Evolutionary conservation across 345 rosid species (phyloP), one percentile per base, ranked within the genome.

Genomic region (Acer campestre): DNA sequence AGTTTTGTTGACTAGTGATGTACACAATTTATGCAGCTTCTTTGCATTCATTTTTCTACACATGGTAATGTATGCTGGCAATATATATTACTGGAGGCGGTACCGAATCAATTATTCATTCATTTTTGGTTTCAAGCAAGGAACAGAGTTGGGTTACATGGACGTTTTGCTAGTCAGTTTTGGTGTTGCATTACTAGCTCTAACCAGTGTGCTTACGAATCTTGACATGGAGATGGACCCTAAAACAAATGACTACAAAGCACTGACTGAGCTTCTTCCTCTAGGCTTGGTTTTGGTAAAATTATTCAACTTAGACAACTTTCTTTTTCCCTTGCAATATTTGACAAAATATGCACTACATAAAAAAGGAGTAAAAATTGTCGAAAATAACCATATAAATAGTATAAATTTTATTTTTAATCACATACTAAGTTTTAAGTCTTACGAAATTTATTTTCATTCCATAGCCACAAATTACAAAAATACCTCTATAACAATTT

Each of bases 141-240:
- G 89, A 40, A 80, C 82, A 17, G 90, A 82, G 67, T 77, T 85
- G 22, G 86, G 88, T 8, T 86, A 83, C 78, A 71, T 84, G 71
- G 84, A 88, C 76, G 86, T 85, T 79, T 62, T 88, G 13, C 81
- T 86, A 67, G 76, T 85, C 12, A 85, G 89, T 77, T 84, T 83
- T 70, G 83, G 80, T 17, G 59, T 88, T 29, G 87, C 84, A 63
- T 81, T 59, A 2, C 62, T 86, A 44, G 85, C 90, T 20, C 68
- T 88, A 23, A 59, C 81, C 42, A 70, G 91, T 74, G 85, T 86
- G 23, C 80, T 85, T 31, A 81, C 70, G 11, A 88, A 85, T 66
- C 82, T 88, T n/a, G 87, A 88, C 80, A 83, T 88, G 89, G 87
- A 88, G 68, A 83, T 85, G 80, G 61, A 86, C 61, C 86, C 88